Evolutionary conservation across 305 asterid species (phyloP).

Genomic region (Ilex paraguariensis): DNA sequence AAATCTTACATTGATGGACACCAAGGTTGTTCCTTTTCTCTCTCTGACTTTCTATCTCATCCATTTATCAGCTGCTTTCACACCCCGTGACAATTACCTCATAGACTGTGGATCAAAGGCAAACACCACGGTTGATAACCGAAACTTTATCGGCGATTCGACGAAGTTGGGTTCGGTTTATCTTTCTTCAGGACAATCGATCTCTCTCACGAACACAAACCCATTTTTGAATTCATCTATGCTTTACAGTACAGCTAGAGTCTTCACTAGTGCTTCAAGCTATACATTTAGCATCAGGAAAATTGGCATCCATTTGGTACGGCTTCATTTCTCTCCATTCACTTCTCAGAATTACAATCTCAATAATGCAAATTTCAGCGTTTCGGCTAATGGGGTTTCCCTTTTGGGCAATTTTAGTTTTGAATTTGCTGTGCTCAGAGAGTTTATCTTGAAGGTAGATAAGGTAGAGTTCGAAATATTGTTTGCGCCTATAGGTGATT

Average conservation of each 20-base stretch:
- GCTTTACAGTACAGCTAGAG: conserved; percentile 61
- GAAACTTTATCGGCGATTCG: conserved; percentile 62
- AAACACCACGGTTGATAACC: conserved; percentile 34
- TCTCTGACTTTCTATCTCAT: conserved; percentile 16
- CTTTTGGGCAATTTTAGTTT: conserved; percentile 37
- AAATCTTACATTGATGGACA: conserved; percentile 32
- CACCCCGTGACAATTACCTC: conserved; percentile 73
- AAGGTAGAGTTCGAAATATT: conserved; percentile 44
- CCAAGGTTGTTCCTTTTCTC: conserved; percentile 29
- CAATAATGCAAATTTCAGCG: conserved; percentile 39
- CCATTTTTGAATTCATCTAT: conserved; percentile 33
- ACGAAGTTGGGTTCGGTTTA: conserved; percentile 23
- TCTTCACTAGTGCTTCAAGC: conserved; percentile 48
- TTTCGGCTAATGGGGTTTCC: conserved; percentile 53
- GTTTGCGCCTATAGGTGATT: conserved; percentile 41
- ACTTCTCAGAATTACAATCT: conserved; percentile 38
- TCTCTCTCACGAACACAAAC: conserved; percentile 38
- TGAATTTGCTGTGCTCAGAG: conserved; percentile 34
- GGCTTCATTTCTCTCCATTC: conserved; percentile 82
- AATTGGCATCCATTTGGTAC: conserved; percentile 66
- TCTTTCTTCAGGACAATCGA: conserved; percentile 47
- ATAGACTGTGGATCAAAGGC: conserved; percentile 68
- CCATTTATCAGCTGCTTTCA: conserved; percentile 39
- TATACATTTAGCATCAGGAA: conserved; percentile 47
- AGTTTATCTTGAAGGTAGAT: conserved; percentile 57